Evolutionary conservation across 352 stramenopile species (phyloP).

Genomic region (Pythium vanterpoolii): DNA sequence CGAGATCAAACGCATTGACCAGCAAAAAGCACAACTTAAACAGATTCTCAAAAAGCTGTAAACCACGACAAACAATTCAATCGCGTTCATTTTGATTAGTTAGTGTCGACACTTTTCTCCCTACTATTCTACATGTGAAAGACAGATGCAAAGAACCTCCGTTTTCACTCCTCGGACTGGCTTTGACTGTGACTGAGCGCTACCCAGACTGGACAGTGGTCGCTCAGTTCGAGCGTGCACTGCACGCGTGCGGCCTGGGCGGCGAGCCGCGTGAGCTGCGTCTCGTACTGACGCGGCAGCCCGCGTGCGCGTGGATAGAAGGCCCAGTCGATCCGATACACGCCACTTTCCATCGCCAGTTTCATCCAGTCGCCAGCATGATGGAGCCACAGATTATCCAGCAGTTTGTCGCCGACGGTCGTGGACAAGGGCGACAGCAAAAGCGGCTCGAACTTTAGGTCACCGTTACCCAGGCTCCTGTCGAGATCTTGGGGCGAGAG

Average conservation of each 20-base stretch:
- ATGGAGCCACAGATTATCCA: conserved; percentile 69
- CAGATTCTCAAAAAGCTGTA: conserved; percentile 23
- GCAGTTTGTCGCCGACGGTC: conserved; percentile 55
- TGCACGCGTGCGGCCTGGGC: conserved; percentile 34
- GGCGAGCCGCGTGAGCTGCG: not conserved
- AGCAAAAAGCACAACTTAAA: conserved; percentile 28
- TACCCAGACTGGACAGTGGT: conserved; percentile 66
- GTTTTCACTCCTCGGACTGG: not conserved
- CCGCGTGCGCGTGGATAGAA: conserved; percentile 43
- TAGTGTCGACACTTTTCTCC: too few relatives aligned
- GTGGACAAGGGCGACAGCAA: conserved; percentile 47
- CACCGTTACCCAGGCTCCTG: conserved; percentile 12
- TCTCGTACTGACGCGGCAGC: conserved; percentile 14
- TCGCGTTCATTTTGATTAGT: too few relatives aligned
- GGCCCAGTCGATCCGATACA: conserved; percentile 59
- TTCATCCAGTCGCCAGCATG: conserved; percentile 6
- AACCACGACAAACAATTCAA: not conserved
- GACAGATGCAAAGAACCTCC: too few relatives aligned
- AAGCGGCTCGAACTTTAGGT: conserved; percentile 27
- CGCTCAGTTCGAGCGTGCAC: conserved; percentile 51
- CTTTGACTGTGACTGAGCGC: conserved; percentile 22
- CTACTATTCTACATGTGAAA: too few relatives aligned
- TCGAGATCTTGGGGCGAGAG: conserved; percentile 47
- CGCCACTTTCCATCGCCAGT: conserved; percentile 32
- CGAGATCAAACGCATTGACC: conserved; percentile 29